A percentile compares a stretch with the other conserved stretches of the same genome.
Conservation (phyloP, 1,284 basidiomycete genomes). For the Cerioporus squamosus region DNA sequence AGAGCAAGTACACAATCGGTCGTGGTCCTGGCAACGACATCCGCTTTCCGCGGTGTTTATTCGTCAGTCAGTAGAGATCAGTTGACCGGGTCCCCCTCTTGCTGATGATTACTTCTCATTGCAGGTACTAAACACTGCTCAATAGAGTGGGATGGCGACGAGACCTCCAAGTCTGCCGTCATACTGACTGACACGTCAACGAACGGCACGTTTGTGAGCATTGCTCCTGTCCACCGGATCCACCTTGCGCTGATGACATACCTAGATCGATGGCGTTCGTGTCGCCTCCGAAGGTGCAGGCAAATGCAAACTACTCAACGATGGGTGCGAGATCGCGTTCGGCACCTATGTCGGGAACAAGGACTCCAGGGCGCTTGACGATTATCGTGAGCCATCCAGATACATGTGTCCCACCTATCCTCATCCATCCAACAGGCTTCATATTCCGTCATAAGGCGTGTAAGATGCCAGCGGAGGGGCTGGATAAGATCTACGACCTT, state of each 20-base stretch:
- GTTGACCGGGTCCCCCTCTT: not conserved
- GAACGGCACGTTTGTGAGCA: constrained; percentile 84
- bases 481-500: constrained; percentile 67
- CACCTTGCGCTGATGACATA: not conserved
- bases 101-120: not conserved
- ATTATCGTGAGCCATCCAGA: constrained; percentile 51
- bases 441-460: constrained; percentile 56
- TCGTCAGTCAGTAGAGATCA: constrained; percentile 67
- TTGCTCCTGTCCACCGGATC: not conserved
- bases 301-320: constrained; percentile 60
- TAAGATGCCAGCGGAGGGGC: constrained; percentile 48
- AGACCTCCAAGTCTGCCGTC: constrained; percentile 54
- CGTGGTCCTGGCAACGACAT: constrained; percentile 52
- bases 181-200: constrained; percentile 73
- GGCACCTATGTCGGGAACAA: constrained; percentile 55
- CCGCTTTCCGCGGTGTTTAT: constrained; percentile 60
- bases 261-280: constrained; percentile 69
- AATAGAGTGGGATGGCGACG: constrained; percentile 68
- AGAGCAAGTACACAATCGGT: constrained; percentile 55
- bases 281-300: constrained; percentile 49
- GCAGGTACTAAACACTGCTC: constrained; percentile 71
- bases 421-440: constrained; percentile 39
- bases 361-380: constrained; percentile 48
- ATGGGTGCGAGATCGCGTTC: constrained; percentile 83
- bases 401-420: not conserved